phyloP scores from a whole-genome alignment of 352 stramenopile genomes.

The Phytopythium aichiense region DNA sequence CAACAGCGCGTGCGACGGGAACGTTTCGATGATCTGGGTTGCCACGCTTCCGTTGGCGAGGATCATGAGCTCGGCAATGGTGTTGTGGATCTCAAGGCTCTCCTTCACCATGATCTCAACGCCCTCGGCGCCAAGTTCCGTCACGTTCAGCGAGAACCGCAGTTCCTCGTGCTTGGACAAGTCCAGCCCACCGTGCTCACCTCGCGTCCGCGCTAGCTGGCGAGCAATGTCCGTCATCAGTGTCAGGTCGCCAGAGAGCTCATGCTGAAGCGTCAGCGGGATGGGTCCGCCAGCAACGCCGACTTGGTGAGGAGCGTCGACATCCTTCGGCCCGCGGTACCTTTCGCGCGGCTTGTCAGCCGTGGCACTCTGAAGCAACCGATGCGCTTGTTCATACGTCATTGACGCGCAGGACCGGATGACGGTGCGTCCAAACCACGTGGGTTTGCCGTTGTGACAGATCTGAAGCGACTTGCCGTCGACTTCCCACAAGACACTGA shows the following conservation, averaged over 20 bases:
- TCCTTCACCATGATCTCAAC: constrained; percentile 88
- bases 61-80: constrained; percentile 94
- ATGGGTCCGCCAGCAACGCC: constrained; percentile 74
- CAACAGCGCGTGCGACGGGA: constrained; percentile 83
- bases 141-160: constrained; percentile 79
- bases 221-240: constrained; percentile 68
- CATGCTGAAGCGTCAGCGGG: constrained; percentile 38
- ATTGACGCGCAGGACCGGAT: constrained; percentile 94
- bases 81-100: constrained; percentile 91
- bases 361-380: constrained; percentile 60
- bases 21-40: constrained; percentile 69
- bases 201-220: constrained; percentile 47
- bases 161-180: constrained; percentile 83
- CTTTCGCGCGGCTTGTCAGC: constrained; percentile 25
- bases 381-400: constrained; percentile 84
- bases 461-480: constrained; percentile 63
- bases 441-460: constrained; percentile 34
- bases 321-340: constrained; percentile 5
- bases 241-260: constrained; percentile 49
- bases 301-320: constrained; percentile 10
- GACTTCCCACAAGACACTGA: constrained; percentile 91
- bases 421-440: constrained; percentile 91
- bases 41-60: constrained; percentile 90
- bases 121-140: constrained; percentile 61
- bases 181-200: constrained; percentile 67